phyloP scores from a whole-genome alignment of 2,329 filamentous ascomycete species.

The Sphaerulina populicola region DNA sequence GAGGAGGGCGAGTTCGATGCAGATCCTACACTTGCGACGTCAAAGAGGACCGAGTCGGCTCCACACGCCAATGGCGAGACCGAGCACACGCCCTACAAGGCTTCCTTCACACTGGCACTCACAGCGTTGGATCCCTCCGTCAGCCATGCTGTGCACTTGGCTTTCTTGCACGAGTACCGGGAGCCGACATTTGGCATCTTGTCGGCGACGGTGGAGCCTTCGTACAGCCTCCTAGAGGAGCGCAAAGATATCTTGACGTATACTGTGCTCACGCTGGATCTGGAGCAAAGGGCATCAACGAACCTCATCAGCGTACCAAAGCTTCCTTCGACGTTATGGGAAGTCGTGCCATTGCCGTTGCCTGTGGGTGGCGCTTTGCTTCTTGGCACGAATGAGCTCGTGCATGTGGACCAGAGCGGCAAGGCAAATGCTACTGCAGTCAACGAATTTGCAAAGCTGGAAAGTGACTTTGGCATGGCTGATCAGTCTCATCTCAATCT shows the following conservation, averaged over 20 bases:
- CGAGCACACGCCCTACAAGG: slow-evolving; percentile 61
- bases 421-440: slow-evolving; percentile 88
- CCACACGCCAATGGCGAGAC: slow-evolving; percentile 33
- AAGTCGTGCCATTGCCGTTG: slow-evolving; percentile 70
- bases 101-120: slow-evolving; percentile 87
- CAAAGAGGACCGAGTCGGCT: slow-evolving; percentile 20
- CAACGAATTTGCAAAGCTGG: slow-evolving; percentile 77
- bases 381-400: slow-evolving; percentile 78
- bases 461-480: slow-evolving; percentile 72
- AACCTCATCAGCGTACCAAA: slow-evolving; percentile 78
- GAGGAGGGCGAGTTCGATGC: slow-evolving; percentile 65
- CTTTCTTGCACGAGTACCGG: slow-evolving; percentile 92
- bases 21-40: slow-evolving; percentile 40
- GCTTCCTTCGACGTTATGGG: slow-evolving; percentile 78
- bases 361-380: slow-evolving; percentile 85
- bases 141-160: slow-evolving; percentile 80
- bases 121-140: slow-evolving; percentile 80
- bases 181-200: slow-evolving; percentile 95
- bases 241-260: slow-evolving; percentile 81
- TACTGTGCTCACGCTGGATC: slow-evolving; percentile 88
- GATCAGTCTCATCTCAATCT: slow-evolving; percentile 78
- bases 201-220: slow-evolving; percentile 64
- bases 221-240: slow-evolving; percentile 63
- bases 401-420: slow-evolving; percentile 92
- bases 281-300: slow-evolving; percentile 88